Percentiles rank a stretch among this genome's conserved stretches.
These are phyloP conservation scores for Ballota nigra DNA, from an alignment of 257 asterid genomes.

Conservation along the genomic window DNA sequence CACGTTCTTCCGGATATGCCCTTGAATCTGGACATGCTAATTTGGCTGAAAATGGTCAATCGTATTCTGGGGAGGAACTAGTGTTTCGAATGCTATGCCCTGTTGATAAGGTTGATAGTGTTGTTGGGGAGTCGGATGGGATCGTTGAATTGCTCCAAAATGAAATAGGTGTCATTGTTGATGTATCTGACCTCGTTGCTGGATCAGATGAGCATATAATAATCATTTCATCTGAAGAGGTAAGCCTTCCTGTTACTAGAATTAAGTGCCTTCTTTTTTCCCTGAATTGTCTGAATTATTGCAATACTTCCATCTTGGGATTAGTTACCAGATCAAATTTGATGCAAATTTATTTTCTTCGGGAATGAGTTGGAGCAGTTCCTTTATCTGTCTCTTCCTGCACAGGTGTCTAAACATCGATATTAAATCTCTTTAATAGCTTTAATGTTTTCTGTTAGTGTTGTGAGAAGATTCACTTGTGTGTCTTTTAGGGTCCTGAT, in stretches of 20 bases:
- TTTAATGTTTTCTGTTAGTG: constrained; percentile 4
- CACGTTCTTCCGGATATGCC: constrained; percentile 59
- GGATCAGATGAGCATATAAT: constrained; percentile 71
- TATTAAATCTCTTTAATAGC: neutral
- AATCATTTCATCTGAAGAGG: constrained; percentile 83
- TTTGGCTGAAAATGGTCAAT: constrained; percentile 43
- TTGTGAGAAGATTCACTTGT: constrained; percentile 31
- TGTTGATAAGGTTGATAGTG: constrained; percentile 55
- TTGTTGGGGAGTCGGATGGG: constrained; percentile 79
- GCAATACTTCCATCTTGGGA: neutral
- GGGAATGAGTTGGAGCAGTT: neutral
- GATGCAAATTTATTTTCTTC: neutral
- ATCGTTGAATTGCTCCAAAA: constrained; percentile 79
- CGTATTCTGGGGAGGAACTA: constrained; percentile 57
- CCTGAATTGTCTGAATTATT: neutral
- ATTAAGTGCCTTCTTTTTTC: neutral
- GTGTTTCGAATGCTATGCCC: constrained; percentile 92
- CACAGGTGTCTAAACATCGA: neutral
- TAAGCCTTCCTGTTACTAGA: constrained; percentile 25
- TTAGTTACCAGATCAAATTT: constrained; percentile 3
- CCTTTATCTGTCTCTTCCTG: neutral
- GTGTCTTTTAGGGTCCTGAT: constrained; percentile 72
- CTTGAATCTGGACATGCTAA: constrained; percentile 48
- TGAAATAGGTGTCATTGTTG: constrained; percentile 75
- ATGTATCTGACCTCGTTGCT: constrained; percentile 53